phyloP scores from a whole-genome alignment of 768 basidiomycete genomes.

The Auriscalpium microsporum region DNA sequence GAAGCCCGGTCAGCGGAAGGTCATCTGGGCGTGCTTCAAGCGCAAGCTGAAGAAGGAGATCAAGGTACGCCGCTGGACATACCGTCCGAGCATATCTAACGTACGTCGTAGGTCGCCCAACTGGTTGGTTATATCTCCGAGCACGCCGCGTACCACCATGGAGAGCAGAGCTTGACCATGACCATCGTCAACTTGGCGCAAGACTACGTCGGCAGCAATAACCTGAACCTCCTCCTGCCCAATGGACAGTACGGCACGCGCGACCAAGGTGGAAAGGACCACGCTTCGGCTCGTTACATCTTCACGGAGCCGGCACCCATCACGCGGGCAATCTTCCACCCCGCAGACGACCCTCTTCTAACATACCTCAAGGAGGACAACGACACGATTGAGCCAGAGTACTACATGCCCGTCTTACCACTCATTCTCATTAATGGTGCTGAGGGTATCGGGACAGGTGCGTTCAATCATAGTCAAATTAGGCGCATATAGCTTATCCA shows the following conservation, averaged over 20 bases:
- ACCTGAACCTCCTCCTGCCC: conserved; percentile 79
- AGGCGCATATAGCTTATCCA: not conserved
- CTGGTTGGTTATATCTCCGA: conserved; percentile 93
- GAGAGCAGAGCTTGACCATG: conserved; percentile 75
- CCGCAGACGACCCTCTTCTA: conserved; percentile 80
- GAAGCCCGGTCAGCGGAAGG: conserved; percentile 96
- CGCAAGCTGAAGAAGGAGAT: conserved; percentile 86
- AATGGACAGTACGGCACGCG: conserved; percentile 96
- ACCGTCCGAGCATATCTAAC: no score
- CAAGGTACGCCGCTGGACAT: conserved; percentile 44
- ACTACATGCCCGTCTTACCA: conserved; percentile 86
- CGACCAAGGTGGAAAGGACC: conserved; percentile 88
- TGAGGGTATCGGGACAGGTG: conserved; percentile 96
- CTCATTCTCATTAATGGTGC: conserved; percentile 88
- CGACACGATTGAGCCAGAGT: conserved; percentile 82
- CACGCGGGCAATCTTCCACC: conserved; percentile 70
- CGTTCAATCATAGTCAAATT: conserved; percentile 14
- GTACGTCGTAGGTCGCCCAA: conserved; percentile 67
- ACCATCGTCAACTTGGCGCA: conserved; percentile 95
- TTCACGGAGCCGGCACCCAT: conserved; percentile 73
- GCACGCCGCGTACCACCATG: conserved; percentile 94
- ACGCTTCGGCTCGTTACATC: conserved; percentile 94
- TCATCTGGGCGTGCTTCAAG: conserved; percentile 94
- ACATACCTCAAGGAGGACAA: conserved; percentile 83
- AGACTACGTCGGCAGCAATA: conserved; percentile 92